Percentiles rank a stretch among this genome's conserved stretches.
These are phyloP conservation scores for Schwanniomyces vanrijiae DNA, from an alignment of 805 yeast genomes.

Conservation along the genomic window DNA sequence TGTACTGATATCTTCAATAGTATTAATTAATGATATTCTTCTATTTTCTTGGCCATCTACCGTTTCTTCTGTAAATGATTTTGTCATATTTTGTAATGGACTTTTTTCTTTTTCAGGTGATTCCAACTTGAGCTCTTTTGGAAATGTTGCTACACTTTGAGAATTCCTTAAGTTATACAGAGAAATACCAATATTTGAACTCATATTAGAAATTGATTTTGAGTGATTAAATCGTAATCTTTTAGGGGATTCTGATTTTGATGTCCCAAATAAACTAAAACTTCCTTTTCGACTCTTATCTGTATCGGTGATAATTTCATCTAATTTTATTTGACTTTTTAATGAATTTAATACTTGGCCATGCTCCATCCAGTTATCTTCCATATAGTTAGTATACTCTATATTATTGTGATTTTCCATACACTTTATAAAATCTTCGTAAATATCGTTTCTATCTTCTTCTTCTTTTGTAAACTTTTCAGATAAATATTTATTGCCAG, in stretches of 20 bases:
- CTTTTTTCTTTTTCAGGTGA: not conserved
- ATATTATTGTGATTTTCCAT: constrained; percentile 4
- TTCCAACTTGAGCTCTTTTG: not conserved
- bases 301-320: not conserved
- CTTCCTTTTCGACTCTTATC: constrained; percentile 3
- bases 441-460: not conserved
- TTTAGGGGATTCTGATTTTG: constrained; percentile 2
- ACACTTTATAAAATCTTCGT: not conserved
- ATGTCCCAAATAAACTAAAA: constrained; percentile 2
- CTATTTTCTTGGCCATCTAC: not conserved
- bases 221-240: not conserved
- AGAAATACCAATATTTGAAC: not conserved
- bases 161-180: constrained; percentile 5
- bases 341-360: constrained; percentile 9
- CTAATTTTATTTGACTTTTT: not conserved
- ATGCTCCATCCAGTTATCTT: constrained; percentile 22
- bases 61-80: not conserved
- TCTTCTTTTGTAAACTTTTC: not conserved
- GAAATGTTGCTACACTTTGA: constrained; percentile 13
- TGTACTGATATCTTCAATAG: not conserved
- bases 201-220: not conserved
- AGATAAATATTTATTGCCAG: not conserved
- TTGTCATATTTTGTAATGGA: not conserved
- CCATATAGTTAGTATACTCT: constrained; percentile 9
- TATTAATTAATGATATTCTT: constrained; percentile 7